These are phyloP conservation scores for Fusarium nelsonii DNA, from an alignment of 2,329 filamentous ascomycete species.

Conservation along the genomic window DNA sequence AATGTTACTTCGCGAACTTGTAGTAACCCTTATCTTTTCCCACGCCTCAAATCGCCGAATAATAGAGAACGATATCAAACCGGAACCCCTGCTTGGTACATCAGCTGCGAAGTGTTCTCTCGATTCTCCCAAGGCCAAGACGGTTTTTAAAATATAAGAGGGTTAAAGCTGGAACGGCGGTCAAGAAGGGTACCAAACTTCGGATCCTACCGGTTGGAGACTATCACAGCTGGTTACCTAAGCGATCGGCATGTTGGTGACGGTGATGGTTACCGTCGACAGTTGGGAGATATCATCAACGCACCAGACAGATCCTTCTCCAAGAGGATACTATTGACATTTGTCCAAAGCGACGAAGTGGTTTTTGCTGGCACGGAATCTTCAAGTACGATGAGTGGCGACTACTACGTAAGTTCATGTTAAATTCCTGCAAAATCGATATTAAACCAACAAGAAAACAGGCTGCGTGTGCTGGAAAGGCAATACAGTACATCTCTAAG, in stretches of 20 bases:
- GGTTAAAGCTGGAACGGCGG: neutral
- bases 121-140: neutral
- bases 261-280: slow-evolving; percentile 15
- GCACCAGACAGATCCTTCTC: too few relatives aligned
- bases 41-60: slow-evolving; percentile 7
- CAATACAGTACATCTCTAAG: slow-evolving; percentile 27
- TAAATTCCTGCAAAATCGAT: accelerated
- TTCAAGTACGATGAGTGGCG: slow-evolving; percentile 2
- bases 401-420: slow-evolving; percentile 13
- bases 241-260: slow-evolving; percentile 18
- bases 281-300: neutral
- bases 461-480: slow-evolving; percentile 31
- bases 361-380: slow-evolving; percentile 23
- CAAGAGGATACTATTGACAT: neutral
- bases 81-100: neutral
- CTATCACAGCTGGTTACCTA: slow-evolving; percentile 19
- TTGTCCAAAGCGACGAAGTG: slow-evolving; percentile 1
- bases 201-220: slow-evolving; percentile 18
- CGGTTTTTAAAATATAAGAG: slow-evolving; percentile 12
- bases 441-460: neutral
- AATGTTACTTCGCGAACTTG: slow-evolving; percentile 4
- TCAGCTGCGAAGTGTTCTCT: neutral
- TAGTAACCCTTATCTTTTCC: slow-evolving; percentile 16
- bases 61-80: neutral
- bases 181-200: slow-evolving; percentile 5